Evolutionary conservation across 306 rosid species (phyloP).

Genomic region (Gillenia trifoliata): DNA sequence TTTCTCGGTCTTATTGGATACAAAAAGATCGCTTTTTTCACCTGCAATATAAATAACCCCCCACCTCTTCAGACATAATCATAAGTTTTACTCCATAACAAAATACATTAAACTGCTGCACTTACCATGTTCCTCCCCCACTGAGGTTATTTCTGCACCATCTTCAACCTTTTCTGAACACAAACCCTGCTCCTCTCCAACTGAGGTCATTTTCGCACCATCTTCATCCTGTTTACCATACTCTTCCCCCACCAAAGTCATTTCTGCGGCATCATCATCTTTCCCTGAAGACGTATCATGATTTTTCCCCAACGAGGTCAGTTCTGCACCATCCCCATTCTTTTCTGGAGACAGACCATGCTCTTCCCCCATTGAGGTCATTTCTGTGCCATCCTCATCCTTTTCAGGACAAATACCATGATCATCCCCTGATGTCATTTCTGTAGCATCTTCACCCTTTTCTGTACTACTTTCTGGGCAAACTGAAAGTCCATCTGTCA

Average conservation of each 20-base stretch:
- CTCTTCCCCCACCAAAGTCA: slow-evolving; percentile 19
- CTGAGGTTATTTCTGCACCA: slow-evolving; percentile 15
- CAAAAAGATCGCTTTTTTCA: slow-evolving; percentile 24
- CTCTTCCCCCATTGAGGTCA: slow-evolving; percentile 20
- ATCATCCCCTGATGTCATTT: slow-evolving; percentile 20
- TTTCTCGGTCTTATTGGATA: slow-evolving; percentile 27
- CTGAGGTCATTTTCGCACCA: slow-evolving; percentile 14
- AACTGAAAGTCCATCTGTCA: slow-evolving; percentile 18
- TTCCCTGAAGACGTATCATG: slow-evolving; percentile 22
- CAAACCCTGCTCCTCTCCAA: slow-evolving; percentile 31
- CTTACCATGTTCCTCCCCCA: slow-evolving; percentile 30
- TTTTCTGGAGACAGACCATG: slow-evolving; percentile 20
- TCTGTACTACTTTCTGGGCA: slow-evolving; percentile 33
- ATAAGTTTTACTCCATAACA: slow-evolving; percentile 15
- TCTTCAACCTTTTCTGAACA: slow-evolving; percentile 24
- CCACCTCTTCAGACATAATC: slow-evolving; percentile 28
- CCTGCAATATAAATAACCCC: slow-evolving; percentile 41
- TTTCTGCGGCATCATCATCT: slow-evolving; percentile 28
- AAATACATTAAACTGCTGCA: slow-evolving; percentile 22
- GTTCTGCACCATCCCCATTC: slow-evolving; percentile 26
- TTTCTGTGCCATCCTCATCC: slow-evolving; percentile 28
- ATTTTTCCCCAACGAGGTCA: slow-evolving; percentile 20
- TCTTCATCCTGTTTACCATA: slow-evolving; percentile 36
- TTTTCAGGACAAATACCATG: slow-evolving; percentile 24
- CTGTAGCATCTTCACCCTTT: slow-evolving; percentile 29